Evolutionary conservation across 371 early-diverging fungal species (phyloP).

Genomic region (Homolaphlyctis polyrhiza): DNA sequence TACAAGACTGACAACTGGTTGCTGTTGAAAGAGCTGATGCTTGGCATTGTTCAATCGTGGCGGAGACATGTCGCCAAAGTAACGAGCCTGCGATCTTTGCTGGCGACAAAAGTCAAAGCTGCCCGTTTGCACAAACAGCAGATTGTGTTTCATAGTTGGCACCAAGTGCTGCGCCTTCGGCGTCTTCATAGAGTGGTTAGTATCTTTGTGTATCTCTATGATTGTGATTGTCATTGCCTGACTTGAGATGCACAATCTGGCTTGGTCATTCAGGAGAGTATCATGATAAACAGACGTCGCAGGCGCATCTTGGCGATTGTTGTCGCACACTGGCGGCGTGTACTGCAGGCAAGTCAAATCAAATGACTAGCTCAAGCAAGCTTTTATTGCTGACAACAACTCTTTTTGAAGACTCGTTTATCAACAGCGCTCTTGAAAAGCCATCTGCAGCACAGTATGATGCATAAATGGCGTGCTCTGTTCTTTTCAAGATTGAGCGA

Average conservation of each 20-base stretch:
- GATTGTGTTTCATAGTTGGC: not conserved
- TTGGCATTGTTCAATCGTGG: not conserved
- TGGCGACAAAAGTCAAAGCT: not conserved
- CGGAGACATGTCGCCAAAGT: not conserved
- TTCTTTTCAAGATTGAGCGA: not conserved
- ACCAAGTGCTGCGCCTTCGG: not conserved
- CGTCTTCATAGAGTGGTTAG: not conserved
- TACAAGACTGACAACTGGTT: not conserved
- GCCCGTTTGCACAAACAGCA: not conserved
- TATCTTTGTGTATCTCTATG: too few species aligned
- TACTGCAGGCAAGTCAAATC: too few species aligned
- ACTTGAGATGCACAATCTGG: too few species aligned
- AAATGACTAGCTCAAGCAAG: too few species aligned
- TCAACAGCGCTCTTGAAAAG: too few species aligned
- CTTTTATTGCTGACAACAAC: too few species aligned
- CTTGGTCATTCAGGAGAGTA: too few species aligned
- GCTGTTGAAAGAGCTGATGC: not conserved
- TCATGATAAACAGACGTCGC: too few species aligned
- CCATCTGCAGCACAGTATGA: too few species aligned
- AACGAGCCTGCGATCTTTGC: not conserved
- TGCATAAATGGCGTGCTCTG: not conserved
- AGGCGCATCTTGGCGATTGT: not conserved
- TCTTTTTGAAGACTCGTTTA: too few species aligned
- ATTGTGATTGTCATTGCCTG: too few species aligned
- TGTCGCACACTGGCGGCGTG: constrained; percentile 1